phyloP scores from a whole-genome alignment of 2,329 filamentous ascomycete genomes.

The Ophiostoma fasciatum region DNA sequence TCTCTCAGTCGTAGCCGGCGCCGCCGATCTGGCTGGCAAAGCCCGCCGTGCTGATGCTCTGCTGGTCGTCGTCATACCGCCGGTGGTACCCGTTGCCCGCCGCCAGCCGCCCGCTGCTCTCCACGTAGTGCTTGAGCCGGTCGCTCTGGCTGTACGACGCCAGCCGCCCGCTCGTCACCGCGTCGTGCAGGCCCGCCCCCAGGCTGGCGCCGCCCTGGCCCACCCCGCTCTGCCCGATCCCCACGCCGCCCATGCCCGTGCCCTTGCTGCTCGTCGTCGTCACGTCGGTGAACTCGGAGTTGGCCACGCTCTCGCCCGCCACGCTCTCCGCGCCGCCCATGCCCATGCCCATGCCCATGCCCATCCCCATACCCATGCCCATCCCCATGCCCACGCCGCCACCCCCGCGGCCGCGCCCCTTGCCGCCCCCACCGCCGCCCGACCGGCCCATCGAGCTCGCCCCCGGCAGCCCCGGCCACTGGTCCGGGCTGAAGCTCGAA shows the following conservation, averaged over 20 bases:
- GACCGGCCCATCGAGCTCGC: slow-evolving; percentile 40
- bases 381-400: slow-evolving; percentile 51
- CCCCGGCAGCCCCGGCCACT: slow-evolving; percentile 72
- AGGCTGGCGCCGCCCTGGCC: slow-evolving; percentile 82
- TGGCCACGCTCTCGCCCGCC: slow-evolving; percentile 83
- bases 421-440: slow-evolving; percentile 50
- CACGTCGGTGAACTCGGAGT: slow-evolving; percentile 70
- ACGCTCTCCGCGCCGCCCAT: slow-evolving; percentile 50
- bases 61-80: slow-evolving; percentile 77
- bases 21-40: slow-evolving; percentile 88
- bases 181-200: slow-evolving; percentile 60
- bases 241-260: slow-evolving; percentile 54
- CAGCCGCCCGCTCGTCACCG: slow-evolving; percentile 48
- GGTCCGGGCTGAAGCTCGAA: slow-evolving; percentile 73
- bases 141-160: slow-evolving; percentile 65
- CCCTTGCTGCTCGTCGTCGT: slow-evolving; percentile 20
- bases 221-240: slow-evolving; percentile 61
- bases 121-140: slow-evolving; percentile 85
- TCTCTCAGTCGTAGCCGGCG: slow-evolving; percentile 34
- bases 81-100: slow-evolving; percentile 55
- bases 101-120: slow-evolving; percentile 60
- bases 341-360: slow-evolving; percentile 60
- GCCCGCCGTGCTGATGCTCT: slow-evolving; percentile 88
- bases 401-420: slow-evolving; percentile 46
- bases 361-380: too few species aligned